Conservation (phyloP, 2,329 filamentous ascomycete genomes). For the Epichloe sibirici region DNA sequence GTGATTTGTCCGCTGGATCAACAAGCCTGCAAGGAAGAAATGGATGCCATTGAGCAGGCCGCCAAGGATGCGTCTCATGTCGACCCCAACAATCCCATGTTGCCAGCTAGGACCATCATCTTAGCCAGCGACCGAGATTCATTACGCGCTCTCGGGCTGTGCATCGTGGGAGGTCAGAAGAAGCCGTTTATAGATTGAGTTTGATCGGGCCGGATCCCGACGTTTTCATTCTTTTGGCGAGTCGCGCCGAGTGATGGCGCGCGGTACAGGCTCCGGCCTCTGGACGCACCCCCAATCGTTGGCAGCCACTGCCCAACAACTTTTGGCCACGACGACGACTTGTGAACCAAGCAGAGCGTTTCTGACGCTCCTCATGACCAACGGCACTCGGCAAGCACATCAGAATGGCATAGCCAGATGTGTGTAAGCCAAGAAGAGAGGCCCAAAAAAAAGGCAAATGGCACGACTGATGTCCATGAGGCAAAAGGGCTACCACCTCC, state of each 20-base stretch:
- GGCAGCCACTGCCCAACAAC: neutral
- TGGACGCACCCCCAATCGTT: neutral
- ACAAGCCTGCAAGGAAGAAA: slow-evolving; percentile 92
- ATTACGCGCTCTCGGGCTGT: slow-evolving; percentile 48
- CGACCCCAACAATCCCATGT: slow-evolving; percentile 78
- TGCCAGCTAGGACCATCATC: slow-evolving; percentile 78
- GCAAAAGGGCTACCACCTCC: neutral
- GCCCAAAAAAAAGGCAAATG: neutral
- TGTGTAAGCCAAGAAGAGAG: neutral
- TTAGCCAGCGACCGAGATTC: slow-evolving; percentile 60
- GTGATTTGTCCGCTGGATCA: slow-evolving; percentile 94
- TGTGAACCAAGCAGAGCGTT: neutral
- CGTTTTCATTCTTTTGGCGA: neutral
- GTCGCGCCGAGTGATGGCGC: neutral
- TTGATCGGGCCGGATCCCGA: neutral
- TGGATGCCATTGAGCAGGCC: slow-evolving; percentile 94
- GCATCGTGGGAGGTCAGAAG: slow-evolving; percentile 50
- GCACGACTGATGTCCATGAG: neutral
- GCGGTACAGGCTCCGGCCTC: neutral
- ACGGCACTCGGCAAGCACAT: neutral
- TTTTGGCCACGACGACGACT: neutral
- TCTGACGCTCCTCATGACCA: neutral
- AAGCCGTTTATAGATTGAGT: slow-evolving; percentile 51
- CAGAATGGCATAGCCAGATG: neutral
- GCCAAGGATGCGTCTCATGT: slow-evolving; percentile 85